Evolutionary conservation across 2,329 filamentous ascomycete species (phyloP), one percentile per base, ranked within the genome.

Genomic region (Talaromyces sp.): DNA sequence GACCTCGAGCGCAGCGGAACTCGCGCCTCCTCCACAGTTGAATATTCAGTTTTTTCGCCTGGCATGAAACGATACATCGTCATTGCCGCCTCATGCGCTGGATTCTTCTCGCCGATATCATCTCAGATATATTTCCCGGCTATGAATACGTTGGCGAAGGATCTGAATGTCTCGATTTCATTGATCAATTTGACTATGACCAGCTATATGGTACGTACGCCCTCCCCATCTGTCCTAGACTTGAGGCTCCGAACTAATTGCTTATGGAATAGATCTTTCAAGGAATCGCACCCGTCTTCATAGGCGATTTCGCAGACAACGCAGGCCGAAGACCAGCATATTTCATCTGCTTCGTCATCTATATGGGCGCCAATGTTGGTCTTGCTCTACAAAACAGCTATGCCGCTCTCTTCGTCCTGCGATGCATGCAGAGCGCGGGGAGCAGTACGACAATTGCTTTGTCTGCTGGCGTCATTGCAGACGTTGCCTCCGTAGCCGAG

Each of bases 251-350:
- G 27, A 31, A 6, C 1, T 19, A 31, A 39, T 52, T n/a, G 22
- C 79, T 85, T 0, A 86, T 86, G 0, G 84, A 52, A 13, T 27
- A 80, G 79, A 82, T 85, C 45, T 79, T 84, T 39, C 84, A 86
- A 77, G 85, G 82, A 3, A 73, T 86, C 15, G 80, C 82, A 1
- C 83, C 83, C 35, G 81, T 83, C 69, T 77, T 85, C 19, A 77
- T 84, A 65, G 84, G 82, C 3, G 81, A 82, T 52, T 78, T 85
- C 49, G 79, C 82, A 3, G 84, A 85, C 68, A 81, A 78, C 61
- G 78, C 78, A 52, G 84, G 84, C 19, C 75, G 84, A 64, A 76
- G 84, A 64, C 82, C 83, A 10, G 82, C 82, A 5, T 85, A 84
- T 70, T 71, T 85, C 17, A 69, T 83, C 33, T 81, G 83, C 27